Evolutionary conservation across 1,139 yeast species (phyloP), one percentile per base, ranked within the genome.

Genomic region (Pichia sp.): DNA sequence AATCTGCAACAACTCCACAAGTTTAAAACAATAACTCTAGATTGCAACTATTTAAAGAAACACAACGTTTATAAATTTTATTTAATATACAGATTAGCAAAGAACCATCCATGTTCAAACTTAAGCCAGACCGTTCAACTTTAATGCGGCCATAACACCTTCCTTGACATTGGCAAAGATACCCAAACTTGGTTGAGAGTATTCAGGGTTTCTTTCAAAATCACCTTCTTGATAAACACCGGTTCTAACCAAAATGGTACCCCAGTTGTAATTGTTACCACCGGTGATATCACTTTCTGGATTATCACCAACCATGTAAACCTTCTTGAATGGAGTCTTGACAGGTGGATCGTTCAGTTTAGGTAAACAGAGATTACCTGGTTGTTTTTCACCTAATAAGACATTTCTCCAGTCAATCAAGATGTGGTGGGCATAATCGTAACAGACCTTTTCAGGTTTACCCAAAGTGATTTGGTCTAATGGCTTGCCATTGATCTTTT

Each of bases 241-340:
- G 0, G 97, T 85, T 52, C 81, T 71, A 37, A 92, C 86, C 39
- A 92, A 72, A 41, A 87, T 73, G 27, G 92, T 81, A 43, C 82
- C 78, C 97, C 97, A 92, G 3, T 96, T 95, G 58, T 80, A 79
- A 46, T 69, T 70, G 56, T 84, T 81, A 2, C 95, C 98, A 0
- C 98, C 97, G 50, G 74, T 73, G 41, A 92, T 92, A 59, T 92
- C 98, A 44, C 90, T 79, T 32, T 81, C 92, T 4, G 97, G 97
- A 62, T 92, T 92, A 64, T 92, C 98, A 31, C 98, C 98, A 33
- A 92, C 85, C 98, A 92, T 92, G 65, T 73, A 90, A 2, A 90
- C 83, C 35, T 72, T 66, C 29, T 68, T 63, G 52, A 79, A 78
- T 3, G 78, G 77, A 6, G 71, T 58, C n/a, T 52, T 44, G 8